These are phyloP conservation scores for Lasiodiplodia gonubiensis DNA, from an alignment of 2,329 filamentous ascomycete genomes.

Conservation along the genomic window DNA sequence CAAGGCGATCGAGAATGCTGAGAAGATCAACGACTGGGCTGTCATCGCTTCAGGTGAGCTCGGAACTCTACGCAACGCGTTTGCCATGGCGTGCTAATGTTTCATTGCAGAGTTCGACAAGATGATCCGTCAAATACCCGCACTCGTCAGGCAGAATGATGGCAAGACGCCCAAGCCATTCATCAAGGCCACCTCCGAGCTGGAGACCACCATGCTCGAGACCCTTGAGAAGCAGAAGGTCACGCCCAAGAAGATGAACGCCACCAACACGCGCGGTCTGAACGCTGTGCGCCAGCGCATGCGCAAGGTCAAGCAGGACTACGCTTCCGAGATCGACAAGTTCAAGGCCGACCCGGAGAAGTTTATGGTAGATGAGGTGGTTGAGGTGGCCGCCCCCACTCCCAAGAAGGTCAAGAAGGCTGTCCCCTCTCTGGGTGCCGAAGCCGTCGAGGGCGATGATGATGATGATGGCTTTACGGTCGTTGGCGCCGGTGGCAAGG, in stretches of 20 bases:
- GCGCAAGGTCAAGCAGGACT: constrained; percentile 98
- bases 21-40: constrained; percentile 98
- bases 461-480: constrained; percentile 83
- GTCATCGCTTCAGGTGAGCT: constrained; percentile 83
- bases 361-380: constrained; percentile 85
- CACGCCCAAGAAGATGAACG: constrained; percentile 98
- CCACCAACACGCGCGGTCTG: constrained; percentile 88
- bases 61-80: not conserved
- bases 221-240: constrained; percentile 95
- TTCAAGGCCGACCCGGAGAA: constrained; percentile 85
- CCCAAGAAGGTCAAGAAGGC: constrained; percentile 57
- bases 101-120: constrained; percentile 81
- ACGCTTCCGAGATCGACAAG: constrained; percentile 82
- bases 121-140: constrained; percentile 80
- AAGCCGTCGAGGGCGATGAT: constrained; percentile 66
- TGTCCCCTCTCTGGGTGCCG: constrained; percentile 57
- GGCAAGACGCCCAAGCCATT: constrained; percentile 87
- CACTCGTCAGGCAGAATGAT: constrained; percentile 61
- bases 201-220: constrained; percentile 95
- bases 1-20: constrained; percentile 90
- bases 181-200: constrained; percentile 88
- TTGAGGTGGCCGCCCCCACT: constrained; percentile 65
- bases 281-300: constrained; percentile 98
- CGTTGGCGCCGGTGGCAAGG: constrained; percentile 86
- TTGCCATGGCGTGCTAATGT: constrained; percentile 32